Base-by-base conservation (phyloP, 106 monocot genomes). In the Vanilla planifolia region DNA sequence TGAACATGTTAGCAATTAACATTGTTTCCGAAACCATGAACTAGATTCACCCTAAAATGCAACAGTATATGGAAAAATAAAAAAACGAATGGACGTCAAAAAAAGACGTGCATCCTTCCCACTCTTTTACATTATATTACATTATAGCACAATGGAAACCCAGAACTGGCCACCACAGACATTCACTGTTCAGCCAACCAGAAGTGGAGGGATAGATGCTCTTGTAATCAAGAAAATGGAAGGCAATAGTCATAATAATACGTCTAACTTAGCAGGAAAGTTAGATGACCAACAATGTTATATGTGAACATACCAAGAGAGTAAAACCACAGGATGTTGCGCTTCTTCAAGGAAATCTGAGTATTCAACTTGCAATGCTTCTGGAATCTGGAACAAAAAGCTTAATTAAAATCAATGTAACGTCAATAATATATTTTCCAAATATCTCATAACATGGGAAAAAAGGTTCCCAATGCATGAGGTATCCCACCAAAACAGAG, bases 291-390 rank as follows among this genome's bases (percentile, higher is more conserved):
- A 28, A 50, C 46, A 22, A 14, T n/a, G 25, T 28, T 30, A 25
- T 28, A 57, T 48, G 16, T 26, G 50, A 51, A 20, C 33, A 60
- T 73, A 89, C 94, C 87, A 83, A 34, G 96, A 91, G 36, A 96
- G 76, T 34, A 74, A 37, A 21, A 91, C 75, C 4, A 90, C 78
- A 46, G 91, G 96, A 81, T 95, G 95, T 20, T 86, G 90, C 13
- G 55, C 56, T 45, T 55, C 80, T 51, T 90, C 87, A 16, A 62
- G 14, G 25, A 79, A 43, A 84, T 84, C 59, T 27, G 60, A 24
- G 77, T 87, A 91, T 8, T 48, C 63, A 56, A 51, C 61, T 15
- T 57, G 71, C 32, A 96, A 64, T 44, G 75, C 71, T 67, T 91
- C 79, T 16, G 96, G 96, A 69, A 96, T 79, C 94, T 95, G 77